Percentiles rank a stretch among this genome's conserved stretches.
phyloP scores from a whole-genome alignment of 495 filamentous ascomycete species.

The Sphaerosporella brunnea region DNA sequence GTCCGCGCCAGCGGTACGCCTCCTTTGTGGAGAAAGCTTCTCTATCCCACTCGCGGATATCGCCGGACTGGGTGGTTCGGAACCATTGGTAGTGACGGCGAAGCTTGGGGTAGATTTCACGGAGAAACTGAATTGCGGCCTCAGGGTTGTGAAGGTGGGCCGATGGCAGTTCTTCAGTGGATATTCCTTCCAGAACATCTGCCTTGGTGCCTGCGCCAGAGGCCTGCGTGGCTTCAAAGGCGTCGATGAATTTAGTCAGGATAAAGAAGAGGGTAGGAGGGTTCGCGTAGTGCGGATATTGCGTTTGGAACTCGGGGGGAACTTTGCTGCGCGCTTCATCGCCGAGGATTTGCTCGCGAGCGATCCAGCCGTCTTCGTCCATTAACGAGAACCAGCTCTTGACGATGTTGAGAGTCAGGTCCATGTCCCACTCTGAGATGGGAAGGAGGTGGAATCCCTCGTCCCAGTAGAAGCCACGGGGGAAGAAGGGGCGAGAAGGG shows the following conservation, averaged over 20 bases:
- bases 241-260: conserved; percentile 64
- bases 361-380: conserved; percentile 97
- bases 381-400: conserved; percentile 91
- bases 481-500: conserved; percentile 89
- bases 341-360: conserved; percentile 87
- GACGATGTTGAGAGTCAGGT: conserved; percentile 78
- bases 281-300: conserved; percentile 96
- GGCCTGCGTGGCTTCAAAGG: conserved; percentile 33
- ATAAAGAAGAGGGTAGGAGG: conserved; percentile 92
- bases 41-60: conserved; percentile 79
- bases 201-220: conserved; percentile 7
- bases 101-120: conserved; percentile 74
- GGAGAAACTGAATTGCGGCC: conserved; percentile 54
- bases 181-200: conserved; percentile 6
- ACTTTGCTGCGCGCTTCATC: conserved; percentile 92
- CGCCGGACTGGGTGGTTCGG: conserved; percentile 73
- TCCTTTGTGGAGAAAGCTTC: conserved; percentile 72
- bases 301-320: conserved; percentile 80
- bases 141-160: conserved; percentile 49
- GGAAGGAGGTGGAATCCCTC: conserved; percentile 93
- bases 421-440: conserved; percentile 80
- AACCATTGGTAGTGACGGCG: conserved; percentile 90
- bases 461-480: conserved; percentile 91
- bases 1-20: conserved; percentile 90
- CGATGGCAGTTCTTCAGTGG: conserved; percentile 31